Base-by-base conservation (phyloP, 306 rosid species). In the Canavalia gladiata region DNA sequence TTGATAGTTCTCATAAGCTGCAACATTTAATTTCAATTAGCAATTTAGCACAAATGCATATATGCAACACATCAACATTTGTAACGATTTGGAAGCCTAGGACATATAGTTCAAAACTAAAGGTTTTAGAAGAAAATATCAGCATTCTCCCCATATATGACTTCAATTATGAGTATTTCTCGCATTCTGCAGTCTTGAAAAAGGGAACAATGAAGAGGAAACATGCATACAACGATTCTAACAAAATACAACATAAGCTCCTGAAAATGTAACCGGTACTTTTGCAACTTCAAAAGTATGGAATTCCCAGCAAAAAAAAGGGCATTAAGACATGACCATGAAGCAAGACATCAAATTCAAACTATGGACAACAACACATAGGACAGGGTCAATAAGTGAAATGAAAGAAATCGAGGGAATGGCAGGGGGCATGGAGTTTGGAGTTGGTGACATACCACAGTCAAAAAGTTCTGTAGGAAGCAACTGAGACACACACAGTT, bases 401-500 rank as follows among this genome's bases (percentile, higher is more conserved):
- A 37, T 33, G 37, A 70, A 43, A 42, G 13, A 25, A 11, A 42
- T 52, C 45, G 2, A 34, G 6, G n/a, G 43, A 58, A 34, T 25
- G 11, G 52, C 30, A 57, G 49, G 13, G 72, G 5, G 43, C 4
- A 47, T 29, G 10, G 31, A 52, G 63, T 51, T 84, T 29, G 18
- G 47, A 28, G 12, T 60, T 51, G 10, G 37, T 65, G 46, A 82
- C 91, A 75, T 96, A 93, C 99, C 84, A 82, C 92, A 87, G 73
- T 81, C 83, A 84, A 50, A 76, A 93, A 72, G 81, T 89, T 88
- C 83, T 92, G 90, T 68, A 87, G 8, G 84, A 92, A 85, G 90
- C 92, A 89, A 86, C 86, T 71, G 81, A 88, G 83, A 83, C 97
- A 95, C 13, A 13, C 50, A n/a, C 99, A 92, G 81, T 93, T 89